Evolutionary conservation across 805 yeast species (phyloP).

Genomic region (Wickerhamomyces silvicola): DNA sequence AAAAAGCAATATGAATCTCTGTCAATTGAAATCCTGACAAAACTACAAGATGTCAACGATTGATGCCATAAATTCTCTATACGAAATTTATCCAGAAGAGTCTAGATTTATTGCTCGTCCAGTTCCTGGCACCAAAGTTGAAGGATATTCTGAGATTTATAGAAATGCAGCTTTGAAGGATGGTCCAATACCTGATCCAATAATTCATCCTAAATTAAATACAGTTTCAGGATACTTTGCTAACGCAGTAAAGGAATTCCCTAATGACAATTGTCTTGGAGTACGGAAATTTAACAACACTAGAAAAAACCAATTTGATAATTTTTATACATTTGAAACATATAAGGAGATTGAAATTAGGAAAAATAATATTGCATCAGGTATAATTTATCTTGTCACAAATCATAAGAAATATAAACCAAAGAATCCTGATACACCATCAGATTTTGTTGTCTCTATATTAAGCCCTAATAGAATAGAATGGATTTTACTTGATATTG

Average conservation of each 20-base stretch:
- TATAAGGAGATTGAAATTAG: constrained; percentile 31
- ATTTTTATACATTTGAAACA: constrained; percentile 34
- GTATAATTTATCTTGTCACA: constrained; percentile 29
- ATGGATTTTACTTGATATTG: constrained; percentile 55
- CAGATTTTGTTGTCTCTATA: constrained; percentile 36
- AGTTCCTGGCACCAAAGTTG: constrained; percentile 31
- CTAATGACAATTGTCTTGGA: constrained; percentile 34
- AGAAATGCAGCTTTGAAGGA: constrained; percentile 28
- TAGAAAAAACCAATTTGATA: constrained; percentile 25
- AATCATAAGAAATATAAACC: too few species aligned
- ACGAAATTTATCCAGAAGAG: too few species aligned
- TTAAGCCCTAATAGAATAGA: constrained; percentile 45
- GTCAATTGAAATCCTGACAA: too few species aligned
- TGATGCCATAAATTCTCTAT: too few species aligned
- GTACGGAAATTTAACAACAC: constrained; percentile 19
- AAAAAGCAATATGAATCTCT: too few species aligned
- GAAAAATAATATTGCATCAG: constrained; percentile 40
- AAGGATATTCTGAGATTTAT: constrained; percentile 40
- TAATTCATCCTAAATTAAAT: constrained; percentile 33
- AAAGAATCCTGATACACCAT: too few species aligned
- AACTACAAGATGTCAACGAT: too few species aligned
- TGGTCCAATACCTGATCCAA: constrained; percentile 20
- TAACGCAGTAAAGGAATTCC: constrained; percentile 26
- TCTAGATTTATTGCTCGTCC: too few species aligned
- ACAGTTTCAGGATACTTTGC: too few species aligned